phyloP scores from a whole-genome alignment of 352 stramenopile species.

The Globisporangium uncinulatum region DNA sequence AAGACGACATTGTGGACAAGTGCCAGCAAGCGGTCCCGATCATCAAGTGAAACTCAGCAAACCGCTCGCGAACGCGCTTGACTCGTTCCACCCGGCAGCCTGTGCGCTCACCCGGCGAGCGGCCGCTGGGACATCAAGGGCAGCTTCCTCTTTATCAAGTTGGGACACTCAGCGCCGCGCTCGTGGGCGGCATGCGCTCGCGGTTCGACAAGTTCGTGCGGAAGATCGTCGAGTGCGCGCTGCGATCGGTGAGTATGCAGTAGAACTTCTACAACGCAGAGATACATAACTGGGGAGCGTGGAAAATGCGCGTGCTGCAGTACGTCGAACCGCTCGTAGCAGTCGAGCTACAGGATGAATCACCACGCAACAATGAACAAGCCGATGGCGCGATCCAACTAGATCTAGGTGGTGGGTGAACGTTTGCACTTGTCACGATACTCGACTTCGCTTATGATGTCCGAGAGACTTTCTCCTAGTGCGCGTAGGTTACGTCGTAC shows the following conservation, averaged over 20 bases:
- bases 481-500: no score
- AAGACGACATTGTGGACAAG: constrained; percentile 88
- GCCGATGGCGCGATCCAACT: no score
- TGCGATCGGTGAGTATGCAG: constrained; percentile 82
- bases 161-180: constrained; percentile 89
- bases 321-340: constrained; percentile 94
- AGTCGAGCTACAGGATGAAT: no score
- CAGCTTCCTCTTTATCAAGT: constrained; percentile 90
- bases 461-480: no score
- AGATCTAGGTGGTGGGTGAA: no score
- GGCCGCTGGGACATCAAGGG: constrained; percentile 81
- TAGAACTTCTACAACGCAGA: constrained; percentile 89
- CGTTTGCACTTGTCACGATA: no score
- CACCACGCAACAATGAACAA: no score
- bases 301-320: constrained; percentile 79
- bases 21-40: constrained; percentile 92
- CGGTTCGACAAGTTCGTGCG: constrained; percentile 91
- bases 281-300: constrained; percentile 88
- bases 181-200: constrained; percentile 69
- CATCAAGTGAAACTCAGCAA: constrained; percentile 94
- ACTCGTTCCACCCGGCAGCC: constrained; percentile 77
- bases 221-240: constrained; percentile 68
- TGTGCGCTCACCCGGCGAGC: constrained; percentile 26
- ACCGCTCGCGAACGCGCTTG: constrained; percentile 90
- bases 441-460: no score